Evolutionary conservation across 1,284 basidiomycete species (phyloP).

Genomic region (Fomitiporia mediterranea): DNA sequence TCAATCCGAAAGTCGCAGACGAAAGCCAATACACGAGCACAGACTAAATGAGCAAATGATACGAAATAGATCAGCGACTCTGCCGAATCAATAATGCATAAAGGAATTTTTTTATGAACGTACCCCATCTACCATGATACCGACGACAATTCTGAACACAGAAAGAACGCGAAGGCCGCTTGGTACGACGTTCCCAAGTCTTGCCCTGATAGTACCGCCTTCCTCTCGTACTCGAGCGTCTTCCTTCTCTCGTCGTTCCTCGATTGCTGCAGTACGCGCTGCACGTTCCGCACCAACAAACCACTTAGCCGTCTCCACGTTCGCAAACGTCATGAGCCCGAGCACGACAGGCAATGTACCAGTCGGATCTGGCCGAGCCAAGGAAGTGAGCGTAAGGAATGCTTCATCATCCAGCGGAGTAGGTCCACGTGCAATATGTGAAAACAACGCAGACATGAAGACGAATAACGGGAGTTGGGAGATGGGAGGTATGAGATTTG

Average conservation of each 20-base stretch:
- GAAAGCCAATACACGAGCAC: slow-evolving; percentile 82
- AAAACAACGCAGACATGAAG: slow-evolving; percentile 55
- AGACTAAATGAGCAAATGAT: slow-evolving; percentile 41
- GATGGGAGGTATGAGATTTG: slow-evolving; percentile 58
- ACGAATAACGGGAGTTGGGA: slow-evolving; percentile 74
- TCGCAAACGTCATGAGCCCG: slow-evolving; percentile 70
- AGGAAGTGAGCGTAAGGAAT: slow-evolving; percentile 66
- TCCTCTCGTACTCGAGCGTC: slow-evolving; percentile 40
- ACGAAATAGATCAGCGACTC: too few relatives aligned
- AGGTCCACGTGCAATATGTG: slow-evolving; percentile 50
- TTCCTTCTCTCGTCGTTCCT: slow-evolving; percentile 41
- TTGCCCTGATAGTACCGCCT: slow-evolving; percentile 26
- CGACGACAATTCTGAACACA: slow-evolving; percentile 69
- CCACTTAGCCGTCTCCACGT: slow-evolving; percentile 73
- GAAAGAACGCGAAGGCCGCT: slow-evolving; percentile 57
- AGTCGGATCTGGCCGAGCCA: slow-evolving; percentile 69
- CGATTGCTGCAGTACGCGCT: slow-evolving; percentile 34
- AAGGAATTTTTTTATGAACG: slow-evolving; percentile 29
- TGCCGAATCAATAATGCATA: neutral
- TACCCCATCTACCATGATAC: slow-evolving; percentile 77
- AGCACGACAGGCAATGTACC: slow-evolving; percentile 64
- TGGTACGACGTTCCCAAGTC: slow-evolving; percentile 56
- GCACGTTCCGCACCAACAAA: slow-evolving; percentile 48
- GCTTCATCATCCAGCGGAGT: slow-evolving; percentile 69
- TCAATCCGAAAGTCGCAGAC: slow-evolving; percentile 73